Percentiles rank a stretch among this genome's conserved stretches.
phyloP scores from a whole-genome alignment of 2,329 filamentous ascomycete species.

The Colletotrichum gloeosporioides region DNA sequence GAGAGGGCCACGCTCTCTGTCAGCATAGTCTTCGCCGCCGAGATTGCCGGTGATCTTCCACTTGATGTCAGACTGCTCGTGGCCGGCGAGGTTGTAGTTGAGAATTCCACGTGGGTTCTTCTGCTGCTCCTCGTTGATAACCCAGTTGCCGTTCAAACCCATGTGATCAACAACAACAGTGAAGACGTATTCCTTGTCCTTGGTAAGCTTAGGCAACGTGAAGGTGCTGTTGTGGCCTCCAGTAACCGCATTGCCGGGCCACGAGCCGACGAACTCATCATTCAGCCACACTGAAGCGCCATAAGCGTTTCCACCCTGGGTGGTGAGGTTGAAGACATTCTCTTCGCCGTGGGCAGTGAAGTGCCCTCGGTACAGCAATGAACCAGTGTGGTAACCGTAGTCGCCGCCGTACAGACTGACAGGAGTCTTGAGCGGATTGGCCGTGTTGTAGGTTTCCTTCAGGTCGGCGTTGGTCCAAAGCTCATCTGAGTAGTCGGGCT shows the following conservation, averaged over 20 bases:
- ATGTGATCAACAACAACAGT: constrained; percentile 74
- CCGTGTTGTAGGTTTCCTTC: constrained; percentile 27
- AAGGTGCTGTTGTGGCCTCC: constrained; percentile 58
- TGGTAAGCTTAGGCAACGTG: constrained; percentile 53
- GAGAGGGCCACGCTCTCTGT: constrained; percentile 61
- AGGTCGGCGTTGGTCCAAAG: constrained; percentile 49
- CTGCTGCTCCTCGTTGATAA: constrained; percentile 59
- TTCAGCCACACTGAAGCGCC: constrained; percentile 69
- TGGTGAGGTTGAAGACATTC: constrained; percentile 55
- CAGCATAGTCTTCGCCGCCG: constrained; percentile 60
- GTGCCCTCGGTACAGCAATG: constrained; percentile 68
- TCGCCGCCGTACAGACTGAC: constrained; percentile 69
- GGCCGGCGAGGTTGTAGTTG: constrained; percentile 56
- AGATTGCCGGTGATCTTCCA: constrained; percentile 71
- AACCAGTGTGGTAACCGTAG: constrained; percentile 73
- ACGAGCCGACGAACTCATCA: constrained; percentile 65
- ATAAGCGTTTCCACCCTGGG: constrained; percentile 70
- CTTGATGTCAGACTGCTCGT: constrained; percentile 48
- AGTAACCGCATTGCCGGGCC: constrained; percentile 55
- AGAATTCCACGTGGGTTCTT: constrained; percentile 65
- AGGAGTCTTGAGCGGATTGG: constrained; percentile 56
- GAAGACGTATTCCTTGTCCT: constrained; percentile 61
- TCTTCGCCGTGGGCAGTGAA: constrained; percentile 67
- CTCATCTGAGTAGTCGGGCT: constrained; percentile 37
- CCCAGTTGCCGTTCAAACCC: constrained; percentile 69